A percentile compares a stretch with the other conserved stretches of the same genome.
These are phyloP conservation scores for Apiospora sp. DNA, from an alignment of 2,329 filamentous ascomycete genomes.

Conservation along the genomic window DNA sequence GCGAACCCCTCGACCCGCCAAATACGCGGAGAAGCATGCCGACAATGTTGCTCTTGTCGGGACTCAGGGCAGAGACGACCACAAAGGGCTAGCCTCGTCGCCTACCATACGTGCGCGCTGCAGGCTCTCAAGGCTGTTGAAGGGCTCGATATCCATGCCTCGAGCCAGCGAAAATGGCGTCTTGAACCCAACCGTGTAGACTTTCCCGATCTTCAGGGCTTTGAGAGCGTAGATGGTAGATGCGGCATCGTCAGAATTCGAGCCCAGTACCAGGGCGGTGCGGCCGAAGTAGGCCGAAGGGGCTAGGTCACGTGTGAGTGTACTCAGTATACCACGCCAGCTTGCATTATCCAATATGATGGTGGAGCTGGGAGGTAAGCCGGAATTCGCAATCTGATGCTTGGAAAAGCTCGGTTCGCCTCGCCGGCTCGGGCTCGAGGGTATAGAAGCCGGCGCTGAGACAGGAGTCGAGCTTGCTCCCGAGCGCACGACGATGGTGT, in stretches of 20 bases:
- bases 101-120: slow-evolving; percentile 59
- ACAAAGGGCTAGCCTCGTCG: slow-evolving; percentile 71
- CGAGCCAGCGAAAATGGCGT: slow-evolving; percentile 67
- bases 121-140: slow-evolving; percentile 75
- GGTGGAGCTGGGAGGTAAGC: slow-evolving; percentile 56
- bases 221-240: slow-evolving; percentile 81
- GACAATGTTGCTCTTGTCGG: slow-evolving; percentile 81
- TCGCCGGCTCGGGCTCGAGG: slow-evolving; percentile 55
- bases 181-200: slow-evolving; percentile 86
- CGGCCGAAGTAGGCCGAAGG: slow-evolving; percentile 82
- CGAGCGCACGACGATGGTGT: slow-evolving; percentile 76
- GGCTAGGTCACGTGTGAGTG: slow-evolving; percentile 81
- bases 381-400: slow-evolving; percentile 32
- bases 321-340: slow-evolving; percentile 86
- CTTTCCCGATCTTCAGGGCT: slow-evolving; percentile 77
- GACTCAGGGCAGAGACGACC: slow-evolving; percentile 79
- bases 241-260: slow-evolving; percentile 77
- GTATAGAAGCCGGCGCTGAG: slow-evolving; percentile 55
- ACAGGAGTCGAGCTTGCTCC: slow-evolving; percentile 51
- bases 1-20: slow-evolving; percentile 52
- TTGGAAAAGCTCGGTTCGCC: slow-evolving; percentile 35
- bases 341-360: slow-evolving; percentile 83
- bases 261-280: slow-evolving; percentile 78
- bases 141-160: slow-evolving; percentile 77
- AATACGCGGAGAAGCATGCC: slow-evolving; percentile 80